Evolutionary conservation across 176 grass and related monocot species (phyloP).

Genomic region (Oryza australiensis): DNA sequence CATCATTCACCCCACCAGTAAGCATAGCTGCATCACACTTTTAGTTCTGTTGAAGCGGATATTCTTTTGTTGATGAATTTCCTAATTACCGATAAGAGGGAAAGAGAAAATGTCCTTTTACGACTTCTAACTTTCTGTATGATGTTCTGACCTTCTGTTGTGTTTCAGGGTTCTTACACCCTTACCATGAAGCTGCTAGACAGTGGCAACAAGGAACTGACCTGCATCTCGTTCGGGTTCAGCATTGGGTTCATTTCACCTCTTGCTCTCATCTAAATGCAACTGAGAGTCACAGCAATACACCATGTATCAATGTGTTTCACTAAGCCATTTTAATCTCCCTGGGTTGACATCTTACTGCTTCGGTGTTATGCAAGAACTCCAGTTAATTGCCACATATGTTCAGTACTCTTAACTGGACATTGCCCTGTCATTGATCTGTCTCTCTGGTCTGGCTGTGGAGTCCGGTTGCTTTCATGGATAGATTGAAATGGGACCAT

Average conservation of each 20-base stretch:
- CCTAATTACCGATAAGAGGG: not conserved
- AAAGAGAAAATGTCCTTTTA: not conserved
- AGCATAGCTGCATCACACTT: not conserved
- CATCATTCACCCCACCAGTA: slow-evolving; percentile 60
- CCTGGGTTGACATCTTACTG: not conserved
- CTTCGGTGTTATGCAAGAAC: not conserved
- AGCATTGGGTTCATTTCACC: slow-evolving; percentile 59
- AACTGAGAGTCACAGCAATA: not conserved
- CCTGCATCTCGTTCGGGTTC: slow-evolving; percentile 78
- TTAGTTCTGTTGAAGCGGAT: not conserved
- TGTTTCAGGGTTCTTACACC: slow-evolving; percentile 72
- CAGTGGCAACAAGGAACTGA: slow-evolving; percentile 44
- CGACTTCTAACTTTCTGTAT: not conserved
- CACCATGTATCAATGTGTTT: not conserved
- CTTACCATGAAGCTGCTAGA: slow-evolving; percentile 71
- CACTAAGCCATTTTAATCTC: not conserved
- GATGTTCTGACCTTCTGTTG: slow-evolving; percentile 2
- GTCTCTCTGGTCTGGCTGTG: not conserved
- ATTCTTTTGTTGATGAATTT: not conserved
- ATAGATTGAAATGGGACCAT: not conserved
- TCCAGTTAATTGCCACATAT: not conserved
- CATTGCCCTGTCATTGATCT: not conserved
- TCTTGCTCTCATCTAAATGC: not conserved
- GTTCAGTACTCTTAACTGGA: not conserved
- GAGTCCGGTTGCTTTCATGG: not conserved